These are phyloP conservation scores for Annulohypoxylon nitens DNA, from an alignment of 495 filamentous ascomycete genomes.

Conservation along the genomic window DNA sequence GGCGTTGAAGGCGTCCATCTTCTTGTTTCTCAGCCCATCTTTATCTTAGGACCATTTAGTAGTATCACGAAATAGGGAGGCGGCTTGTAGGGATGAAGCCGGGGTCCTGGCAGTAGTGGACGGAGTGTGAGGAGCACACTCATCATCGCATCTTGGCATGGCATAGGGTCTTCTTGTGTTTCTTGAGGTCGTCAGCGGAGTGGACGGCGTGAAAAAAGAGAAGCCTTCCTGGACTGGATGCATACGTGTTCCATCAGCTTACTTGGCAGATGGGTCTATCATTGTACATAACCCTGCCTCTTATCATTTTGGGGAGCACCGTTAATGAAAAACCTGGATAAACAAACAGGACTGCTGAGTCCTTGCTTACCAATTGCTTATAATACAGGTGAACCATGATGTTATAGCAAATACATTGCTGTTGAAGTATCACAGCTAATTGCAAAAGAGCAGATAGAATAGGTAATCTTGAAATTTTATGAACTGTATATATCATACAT, in stretches of 20 bases:
- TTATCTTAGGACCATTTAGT: conserved; percentile 42
- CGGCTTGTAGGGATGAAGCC: conserved; percentile 16
- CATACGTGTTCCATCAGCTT: conserved; percentile 14
- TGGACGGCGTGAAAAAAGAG: conserved; percentile 15
- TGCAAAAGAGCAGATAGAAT: no score
- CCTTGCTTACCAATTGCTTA: no score
- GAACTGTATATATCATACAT: background rate
- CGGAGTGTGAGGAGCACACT: conserved; percentile 21
- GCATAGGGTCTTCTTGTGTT: conserved; percentile 32
- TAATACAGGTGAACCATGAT: no score
- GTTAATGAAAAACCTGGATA: conserved; percentile 38
- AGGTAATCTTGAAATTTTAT: background rate
- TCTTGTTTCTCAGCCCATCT: conserved; percentile 31
- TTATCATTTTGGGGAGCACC: conserved; percentile 35
- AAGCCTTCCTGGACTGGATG: conserved; percentile 19
- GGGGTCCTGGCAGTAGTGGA: conserved; percentile 15
- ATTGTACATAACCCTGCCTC: conserved; percentile 42
- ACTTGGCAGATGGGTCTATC: conserved; percentile 25
- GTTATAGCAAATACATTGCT: no score
- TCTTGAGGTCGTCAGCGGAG: background rate
- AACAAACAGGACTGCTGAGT: background rate
- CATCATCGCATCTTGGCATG: conserved; percentile 34
- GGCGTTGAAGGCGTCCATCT: conserved; percentile 46
- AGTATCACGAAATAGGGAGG: conserved; percentile 24
- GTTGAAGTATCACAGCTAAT: no score